Evolutionary conservation across 2,329 filamentous ascomycete species (phyloP).

Genomic region (Diaporthe helianthi): DNA sequence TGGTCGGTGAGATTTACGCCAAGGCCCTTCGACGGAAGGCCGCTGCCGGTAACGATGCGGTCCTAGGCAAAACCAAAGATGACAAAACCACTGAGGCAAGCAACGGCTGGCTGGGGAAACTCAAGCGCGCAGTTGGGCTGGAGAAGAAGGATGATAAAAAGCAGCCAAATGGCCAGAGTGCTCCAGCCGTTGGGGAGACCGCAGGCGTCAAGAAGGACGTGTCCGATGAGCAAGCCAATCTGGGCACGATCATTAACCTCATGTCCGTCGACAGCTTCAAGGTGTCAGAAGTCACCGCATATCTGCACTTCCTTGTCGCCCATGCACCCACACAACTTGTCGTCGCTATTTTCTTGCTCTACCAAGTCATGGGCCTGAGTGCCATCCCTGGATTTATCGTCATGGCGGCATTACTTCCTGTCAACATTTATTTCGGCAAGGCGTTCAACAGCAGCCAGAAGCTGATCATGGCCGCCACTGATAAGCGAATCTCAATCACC

Average conservation of each 20-base stretch:
- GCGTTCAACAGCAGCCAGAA: constrained; percentile 89
- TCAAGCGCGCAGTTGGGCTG: constrained; percentile 66
- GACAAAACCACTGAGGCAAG: constrained; percentile 44
- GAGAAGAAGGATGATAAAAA: constrained; percentile 63
- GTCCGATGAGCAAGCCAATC: constrained; percentile 79
- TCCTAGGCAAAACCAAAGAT: constrained; percentile 65
- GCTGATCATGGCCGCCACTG: constrained; percentile 88
- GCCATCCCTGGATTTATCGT: constrained; percentile 92
- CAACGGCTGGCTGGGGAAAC: constrained; percentile 52
- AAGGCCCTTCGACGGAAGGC: constrained; percentile 94
- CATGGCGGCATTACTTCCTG: constrained; percentile 85
- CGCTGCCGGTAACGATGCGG: constrained; percentile 76
- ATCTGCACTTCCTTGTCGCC: constrained; percentile 94
- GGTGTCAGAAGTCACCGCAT: constrained; percentile 91
- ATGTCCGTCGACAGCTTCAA: constrained; percentile 99
- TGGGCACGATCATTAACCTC: constrained; percentile 98
- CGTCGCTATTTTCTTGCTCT: constrained; percentile 82
- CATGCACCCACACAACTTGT: constrained; percentile 87
- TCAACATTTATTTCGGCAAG: constrained; percentile 89
- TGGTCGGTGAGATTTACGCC: constrained; percentile 96
- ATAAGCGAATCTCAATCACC: constrained; percentile 93
- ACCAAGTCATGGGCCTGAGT: constrained; percentile 88
- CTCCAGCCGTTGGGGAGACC: constrained; percentile 20
- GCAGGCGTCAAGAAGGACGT: constrained; percentile 44
- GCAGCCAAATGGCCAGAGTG: constrained; percentile 47